These are phyloP conservation scores for Lichtheimia ramosa DNA, from an alignment of 371 early-diverging fungal genomes.

Conservation along the genomic window DNA sequence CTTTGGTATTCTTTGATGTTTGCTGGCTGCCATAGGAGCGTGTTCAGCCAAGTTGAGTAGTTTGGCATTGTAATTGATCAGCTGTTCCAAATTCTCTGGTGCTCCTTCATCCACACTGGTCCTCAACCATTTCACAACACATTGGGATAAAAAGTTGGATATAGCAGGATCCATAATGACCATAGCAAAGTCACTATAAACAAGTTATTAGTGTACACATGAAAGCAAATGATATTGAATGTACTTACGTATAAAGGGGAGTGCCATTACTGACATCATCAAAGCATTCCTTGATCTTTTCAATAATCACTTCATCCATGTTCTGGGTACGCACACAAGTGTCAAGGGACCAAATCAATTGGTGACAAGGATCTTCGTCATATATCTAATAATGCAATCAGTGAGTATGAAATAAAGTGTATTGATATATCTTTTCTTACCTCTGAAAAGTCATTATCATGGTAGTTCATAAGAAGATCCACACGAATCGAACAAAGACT, in stretches of 20 bases:
- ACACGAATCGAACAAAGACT: constrained; percentile 65
- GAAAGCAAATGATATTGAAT: no score
- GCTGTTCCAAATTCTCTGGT: constrained; percentile 30
- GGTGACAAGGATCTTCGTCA: constrained; percentile 57
- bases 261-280: constrained; percentile 53
- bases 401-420: neutral
- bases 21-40: constrained; percentile 36
- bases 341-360: constrained; percentile 68
- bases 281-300: constrained; percentile 67
- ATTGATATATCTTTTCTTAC: constrained; percentile 21
- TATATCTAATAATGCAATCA: constrained; percentile 30
- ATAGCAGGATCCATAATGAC: constrained; percentile 62
- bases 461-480: constrained; percentile 70
- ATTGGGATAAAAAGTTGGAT: constrained; percentile 50
- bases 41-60: constrained; percentile 59
- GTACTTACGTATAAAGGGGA: constrained; percentile 60
- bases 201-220: no score
- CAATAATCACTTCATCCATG: constrained; percentile 66
- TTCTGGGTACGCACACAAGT: constrained; percentile 64
- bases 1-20: constrained; percentile 27
- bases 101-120: constrained; percentile 34
- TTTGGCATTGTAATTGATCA: constrained; percentile 50
- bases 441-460: constrained; percentile 52
- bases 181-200: constrained; percentile 61
- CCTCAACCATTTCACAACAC: constrained; percentile 38